These are phyloP conservation scores for Cyberlindnera japonica DNA, from an alignment of 805 yeast genomes.

Conservation along the genomic window DNA sequence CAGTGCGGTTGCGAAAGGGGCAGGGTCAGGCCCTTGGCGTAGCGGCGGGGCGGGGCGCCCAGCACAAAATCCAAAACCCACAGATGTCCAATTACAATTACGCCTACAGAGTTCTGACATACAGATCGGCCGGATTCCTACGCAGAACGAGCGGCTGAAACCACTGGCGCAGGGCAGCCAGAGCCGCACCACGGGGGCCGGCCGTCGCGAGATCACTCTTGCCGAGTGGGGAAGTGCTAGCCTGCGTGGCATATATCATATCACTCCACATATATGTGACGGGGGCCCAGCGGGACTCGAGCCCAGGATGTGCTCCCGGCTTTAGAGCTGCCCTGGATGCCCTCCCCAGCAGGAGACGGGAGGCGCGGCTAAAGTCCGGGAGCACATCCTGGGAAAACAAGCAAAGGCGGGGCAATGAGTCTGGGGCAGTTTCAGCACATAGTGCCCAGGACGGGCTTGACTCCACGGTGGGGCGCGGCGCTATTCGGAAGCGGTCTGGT, in stretches of 20 bases:
- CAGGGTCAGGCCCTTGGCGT: not conserved
- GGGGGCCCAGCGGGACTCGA: not conserved
- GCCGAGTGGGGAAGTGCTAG: no score
- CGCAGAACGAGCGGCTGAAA: not conserved
- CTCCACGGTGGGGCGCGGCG: no score
- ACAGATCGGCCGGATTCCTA: not conserved
- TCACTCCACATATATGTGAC: no score
- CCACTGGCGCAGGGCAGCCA: not conserved
- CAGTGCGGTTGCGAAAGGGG: not conserved
- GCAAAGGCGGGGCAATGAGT: slow-evolving; percentile 1
- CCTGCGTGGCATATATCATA: no score
- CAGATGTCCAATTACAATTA: no score
- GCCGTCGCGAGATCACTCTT: no score
- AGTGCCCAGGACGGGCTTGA: no score
- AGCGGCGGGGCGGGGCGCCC: no score
- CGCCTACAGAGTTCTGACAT: not conserved
- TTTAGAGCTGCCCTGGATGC: not conserved
- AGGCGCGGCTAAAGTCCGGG: not conserved
- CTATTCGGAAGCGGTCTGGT: not conserved
- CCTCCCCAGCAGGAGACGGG: not conserved
- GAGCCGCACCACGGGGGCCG: no score
- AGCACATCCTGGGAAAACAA: not conserved
- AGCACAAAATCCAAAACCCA: no score
- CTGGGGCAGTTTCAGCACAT: not conserved
- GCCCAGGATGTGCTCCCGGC: not conserved